These are phyloP conservation scores for Nectriaceae sp. DNA, from an alignment of 2,329 filamentous ascomycete genomes.

Conservation along the genomic window DNA sequence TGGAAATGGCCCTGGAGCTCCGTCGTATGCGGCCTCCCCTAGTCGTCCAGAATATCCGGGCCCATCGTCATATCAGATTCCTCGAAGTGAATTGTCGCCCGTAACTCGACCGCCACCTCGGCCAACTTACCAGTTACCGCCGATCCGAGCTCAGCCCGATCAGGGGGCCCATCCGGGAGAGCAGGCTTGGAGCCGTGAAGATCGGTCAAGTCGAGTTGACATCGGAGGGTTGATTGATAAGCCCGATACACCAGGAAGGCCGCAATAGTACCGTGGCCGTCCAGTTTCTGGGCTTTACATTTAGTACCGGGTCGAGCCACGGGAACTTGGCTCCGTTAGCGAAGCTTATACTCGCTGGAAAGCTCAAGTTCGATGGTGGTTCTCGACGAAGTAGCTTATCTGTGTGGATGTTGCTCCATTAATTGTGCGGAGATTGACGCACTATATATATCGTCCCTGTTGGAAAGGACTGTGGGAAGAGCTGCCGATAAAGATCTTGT, in stretches of 20 bases:
- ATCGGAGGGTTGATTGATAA: conserved; percentile 64
- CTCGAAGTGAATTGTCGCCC: conserved; percentile 51
- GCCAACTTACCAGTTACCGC: conserved; percentile 48
- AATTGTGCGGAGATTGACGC: too few species aligned
- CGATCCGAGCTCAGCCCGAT: conserved; percentile 46
- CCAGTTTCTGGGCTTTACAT: conserved; percentile 10
- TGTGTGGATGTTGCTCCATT: too few species aligned
- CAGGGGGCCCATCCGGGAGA: conserved; percentile 17
- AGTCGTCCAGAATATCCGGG: conserved; percentile 47
- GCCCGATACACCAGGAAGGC: conserved; percentile 42
- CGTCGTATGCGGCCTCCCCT: conserved; percentile 47
- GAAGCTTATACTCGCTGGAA: neutral
- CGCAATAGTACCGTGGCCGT: conserved; percentile 22
- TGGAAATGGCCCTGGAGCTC: neutral
- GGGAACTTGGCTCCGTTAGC: neutral
- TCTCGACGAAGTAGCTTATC: too few species aligned
- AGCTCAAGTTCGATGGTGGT: too few species aligned
- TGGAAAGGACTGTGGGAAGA: too few species aligned
- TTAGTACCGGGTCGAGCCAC: conserved; percentile 1
- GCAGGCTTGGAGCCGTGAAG: conserved; percentile 46
- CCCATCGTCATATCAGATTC: conserved; percentile 52
- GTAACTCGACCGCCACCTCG: conserved; percentile 34
- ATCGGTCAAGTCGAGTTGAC: conserved; percentile 56
- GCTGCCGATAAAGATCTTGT: too few species aligned
- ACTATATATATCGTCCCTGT: too few species aligned